Evolutionary conservation across 306 rosid genomes (phyloP).

Genomic region (Mucuna pruriens): DNA sequence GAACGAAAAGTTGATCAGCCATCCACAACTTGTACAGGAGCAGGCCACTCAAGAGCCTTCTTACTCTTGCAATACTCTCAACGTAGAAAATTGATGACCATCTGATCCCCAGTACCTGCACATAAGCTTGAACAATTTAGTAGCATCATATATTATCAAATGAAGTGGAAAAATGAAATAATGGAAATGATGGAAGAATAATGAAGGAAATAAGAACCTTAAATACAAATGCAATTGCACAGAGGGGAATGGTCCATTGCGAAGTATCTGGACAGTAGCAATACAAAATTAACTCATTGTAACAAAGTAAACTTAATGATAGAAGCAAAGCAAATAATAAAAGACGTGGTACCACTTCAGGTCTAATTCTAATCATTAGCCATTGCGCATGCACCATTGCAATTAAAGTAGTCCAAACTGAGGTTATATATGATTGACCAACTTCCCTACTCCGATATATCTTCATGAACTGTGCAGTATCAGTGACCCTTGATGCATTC

Average conservation of each 20-base stretch:
- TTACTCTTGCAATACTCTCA: slow-evolving; percentile 98
- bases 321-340: slow-evolving; percentile 3
- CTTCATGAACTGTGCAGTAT: slow-evolving; percentile 72
- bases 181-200: background rate
- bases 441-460: slow-evolving; percentile 94
- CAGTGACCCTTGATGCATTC: slow-evolving; percentile 48
- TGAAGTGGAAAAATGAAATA: background rate
- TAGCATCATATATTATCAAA: slow-evolving; percentile 32
- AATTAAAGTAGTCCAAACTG: slow-evolving; percentile 81
- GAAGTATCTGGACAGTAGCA: slow-evolving; percentile 65
- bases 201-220: slow-evolving; percentile 57
- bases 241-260: slow-evolving; percentile 92
- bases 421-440: slow-evolving; percentile 92
- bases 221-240: slow-evolving; percentile 78
- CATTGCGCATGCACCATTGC: slow-evolving; percentile 74
- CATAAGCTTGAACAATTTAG: slow-evolving; percentile 24
- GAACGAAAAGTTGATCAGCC: slow-evolving; percentile 91
- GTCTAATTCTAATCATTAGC: slow-evolving; percentile 85
- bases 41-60: slow-evolving; percentile 82
- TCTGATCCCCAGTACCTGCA: slow-evolving; percentile 71
- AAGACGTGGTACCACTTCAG: slow-evolving; percentile 79
- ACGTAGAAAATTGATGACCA: slow-evolving; percentile 93
- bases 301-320: slow-evolving; percentile 21
- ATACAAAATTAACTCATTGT: background rate
- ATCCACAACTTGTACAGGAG: slow-evolving; percentile 79